These are phyloP conservation scores for Metschnikowia vanudenii DNA, from an alignment of 805 yeast species.

Conservation along the genomic window DNA sequence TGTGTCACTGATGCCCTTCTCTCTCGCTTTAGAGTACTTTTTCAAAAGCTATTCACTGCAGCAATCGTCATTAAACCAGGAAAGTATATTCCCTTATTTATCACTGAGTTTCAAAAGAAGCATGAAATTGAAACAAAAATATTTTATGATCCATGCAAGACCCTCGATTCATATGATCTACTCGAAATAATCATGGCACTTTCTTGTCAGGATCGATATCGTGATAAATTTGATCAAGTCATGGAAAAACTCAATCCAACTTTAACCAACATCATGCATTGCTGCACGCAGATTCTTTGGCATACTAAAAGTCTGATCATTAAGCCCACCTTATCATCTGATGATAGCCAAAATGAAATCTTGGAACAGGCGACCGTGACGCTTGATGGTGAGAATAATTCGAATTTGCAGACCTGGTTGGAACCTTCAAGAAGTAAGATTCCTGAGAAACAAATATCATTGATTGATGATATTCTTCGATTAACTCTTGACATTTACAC, in stretches of 20 bases:
- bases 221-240: slow-evolving; percentile 21
- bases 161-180: slow-evolving; percentile 17
- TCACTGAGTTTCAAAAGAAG: slow-evolving; percentile 22
- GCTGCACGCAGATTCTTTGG: slow-evolving; percentile 3
- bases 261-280: slow-evolving; percentile 19
- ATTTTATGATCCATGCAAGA: slow-evolving; percentile 1
- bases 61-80: slow-evolving; percentile 38
- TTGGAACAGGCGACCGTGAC: not conserved
- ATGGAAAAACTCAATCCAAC: slow-evolving; percentile 26
- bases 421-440: slow-evolving; percentile 3
- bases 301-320: not conserved
- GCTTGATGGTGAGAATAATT: not conserved
- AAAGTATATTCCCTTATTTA: slow-evolving; percentile 26
- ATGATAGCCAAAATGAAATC: not conserved
- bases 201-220: slow-evolving; percentile 26
- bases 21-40: slow-evolving; percentile 6
- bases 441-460: not conserved
- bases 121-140: not conserved
- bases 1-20: slow-evolving; percentile 6
- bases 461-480: slow-evolving; percentile 29
- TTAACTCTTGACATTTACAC: slow-evolving; percentile 34
- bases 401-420: not conserved
- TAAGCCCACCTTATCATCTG: not conserved
- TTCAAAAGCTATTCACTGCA: slow-evolving; percentile 29
- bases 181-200: slow-evolving; percentile 33